Base-by-base conservation (phyloP, 768 basidiomycete genomes). In the Mycena indigotica region DNA sequence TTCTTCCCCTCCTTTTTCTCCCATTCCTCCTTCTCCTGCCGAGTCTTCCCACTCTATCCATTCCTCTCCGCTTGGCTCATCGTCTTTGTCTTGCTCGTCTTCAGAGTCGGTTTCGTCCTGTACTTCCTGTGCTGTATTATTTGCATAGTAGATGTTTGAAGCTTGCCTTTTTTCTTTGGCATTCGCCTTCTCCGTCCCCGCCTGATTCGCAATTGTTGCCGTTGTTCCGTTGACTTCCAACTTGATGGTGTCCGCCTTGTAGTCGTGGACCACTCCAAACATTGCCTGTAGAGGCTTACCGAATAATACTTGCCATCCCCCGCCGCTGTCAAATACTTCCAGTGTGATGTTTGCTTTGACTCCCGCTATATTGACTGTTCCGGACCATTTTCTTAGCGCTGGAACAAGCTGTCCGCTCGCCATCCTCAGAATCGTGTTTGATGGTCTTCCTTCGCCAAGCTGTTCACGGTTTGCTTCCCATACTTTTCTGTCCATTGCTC, bases 331-430 rank as follows among this genome's bases (percentile, higher is more conserved):
- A 35, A 71, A 71, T 0, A 71, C 64, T 46, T 71, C 65, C 26
- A 71, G 66, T 1, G 24, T 39, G 4, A 23, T 51, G 2, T 25
- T 4, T 1, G 12, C 38, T 4, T 44, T 15, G 0, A 64, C 57
- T 0, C 46, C 50, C 0, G 55, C 65, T 32, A 71, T 29, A 5
- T 55, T 35, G 0, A 72, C 38, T 0, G 8, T 23, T 1, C 69
- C 69, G 25, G 45, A 54, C 67, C 69, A 70, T 68, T 23, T 38
- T 2, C 3, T 62, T 65, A 45, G 10, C 41, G 41, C 10, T 5
- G 35, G 28, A 1, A 70, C 60, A 1, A 68, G 19, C 16, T 19
- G 17, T 0, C 73, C 70, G 55, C 71, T 66, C 13, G 73, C 75
- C 74, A 76, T 73, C 1, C 67, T 30, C 12, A 76, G 60, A 0